A percentile compares a stretch with the other conserved stretches of the same genome.
Conservation (phyloP, 345 rosid genomes). For the Citrus medica region DNA sequence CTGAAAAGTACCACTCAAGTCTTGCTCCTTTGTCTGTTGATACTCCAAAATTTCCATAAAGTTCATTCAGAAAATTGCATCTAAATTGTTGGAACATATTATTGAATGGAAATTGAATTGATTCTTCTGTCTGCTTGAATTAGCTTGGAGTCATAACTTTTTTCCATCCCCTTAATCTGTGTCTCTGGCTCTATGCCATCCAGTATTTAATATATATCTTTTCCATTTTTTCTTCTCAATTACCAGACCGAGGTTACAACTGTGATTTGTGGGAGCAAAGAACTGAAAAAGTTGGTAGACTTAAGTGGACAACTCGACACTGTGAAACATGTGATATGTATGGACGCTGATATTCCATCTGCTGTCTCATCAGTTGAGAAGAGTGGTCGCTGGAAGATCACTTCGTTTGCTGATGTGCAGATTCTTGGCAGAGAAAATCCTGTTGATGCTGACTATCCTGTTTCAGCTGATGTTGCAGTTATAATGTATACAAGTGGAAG, state of each 20-base stretch:
- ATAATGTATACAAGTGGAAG: constrained; percentile 99
- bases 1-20: not conserved
- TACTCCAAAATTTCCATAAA: not conserved
- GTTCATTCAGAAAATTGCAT: not conserved
- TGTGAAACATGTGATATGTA: constrained; percentile 74
- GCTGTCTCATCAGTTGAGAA: constrained; percentile 35
- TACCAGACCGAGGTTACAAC: constrained; percentile 89
- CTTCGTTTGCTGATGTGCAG: constrained; percentile 60
- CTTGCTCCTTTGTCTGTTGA: not conserved
- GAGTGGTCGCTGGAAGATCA: constrained; percentile 54
- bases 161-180: not conserved
- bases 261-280: constrained; percentile 85
- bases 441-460: constrained; percentile 65
- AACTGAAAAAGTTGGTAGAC: constrained; percentile 76
- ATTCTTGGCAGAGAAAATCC: constrained; percentile 76
- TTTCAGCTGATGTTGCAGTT: constrained; percentile 80
- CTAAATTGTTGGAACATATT: constrained; percentile 3
- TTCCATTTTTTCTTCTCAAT: constrained; percentile 2
- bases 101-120: not conserved
- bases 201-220: not conserved
- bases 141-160: not conserved
- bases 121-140: not conserved
- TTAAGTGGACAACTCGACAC: constrained; percentile 89
- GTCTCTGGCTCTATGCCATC: not conserved
- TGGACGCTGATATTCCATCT: constrained; percentile 80